phyloP scores from a whole-genome alignment of 2,329 filamentous ascomycete genomes.

The Aspergillus intermedius region DNA sequence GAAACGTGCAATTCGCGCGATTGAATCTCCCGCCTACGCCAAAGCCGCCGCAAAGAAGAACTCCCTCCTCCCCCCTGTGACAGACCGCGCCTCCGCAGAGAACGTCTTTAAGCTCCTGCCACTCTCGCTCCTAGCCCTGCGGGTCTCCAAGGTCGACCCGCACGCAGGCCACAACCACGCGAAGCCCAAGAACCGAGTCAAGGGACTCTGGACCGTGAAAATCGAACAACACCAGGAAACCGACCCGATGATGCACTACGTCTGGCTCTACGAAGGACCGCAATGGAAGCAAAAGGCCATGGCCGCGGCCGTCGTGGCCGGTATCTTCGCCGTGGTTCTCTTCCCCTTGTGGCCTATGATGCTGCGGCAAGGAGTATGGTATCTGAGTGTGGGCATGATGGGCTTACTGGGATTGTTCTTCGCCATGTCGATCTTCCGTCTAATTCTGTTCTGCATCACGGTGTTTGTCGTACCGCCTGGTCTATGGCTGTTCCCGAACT shows the following conservation, averaged over 20 bases:
- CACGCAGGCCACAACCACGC: constrained; percentile 67
- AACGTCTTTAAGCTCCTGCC: constrained; percentile 93
- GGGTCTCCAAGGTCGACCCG: constrained; percentile 75
- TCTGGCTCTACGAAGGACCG: constrained; percentile 91
- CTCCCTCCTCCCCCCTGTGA: constrained; percentile 78
- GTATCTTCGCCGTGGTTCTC: constrained; percentile 83
- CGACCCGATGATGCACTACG: constrained; percentile 67
- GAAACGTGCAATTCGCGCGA: constrained; percentile 86
- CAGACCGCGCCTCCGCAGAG: constrained; percentile 79
- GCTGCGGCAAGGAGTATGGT: constrained; percentile 91
- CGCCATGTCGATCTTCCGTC: constrained; percentile 90
- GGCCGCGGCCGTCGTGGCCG: constrained; percentile 70
- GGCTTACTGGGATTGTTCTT: constrained; percentile 90
- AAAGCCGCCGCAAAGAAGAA: constrained; percentile 83
- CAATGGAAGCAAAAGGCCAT: constrained; percentile 93
- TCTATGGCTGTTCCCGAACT: constrained; percentile 95
- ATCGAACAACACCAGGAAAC: constrained; percentile 92
- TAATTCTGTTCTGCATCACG: constrained; percentile 89
- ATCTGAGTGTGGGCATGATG: constrained; percentile 89
- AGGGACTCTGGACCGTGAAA: constrained; percentile 91
- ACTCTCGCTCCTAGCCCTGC: constrained; percentile 84
- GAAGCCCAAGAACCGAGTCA: constrained; percentile 70
- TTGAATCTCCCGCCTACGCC: constrained; percentile 81
- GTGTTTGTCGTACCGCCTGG: constrained; percentile 79
- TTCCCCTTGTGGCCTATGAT: constrained; percentile 95